Conservation (phyloP, 2,329 filamentous ascomycete species). For the Aspergillus pseudotamarii region DNA sequence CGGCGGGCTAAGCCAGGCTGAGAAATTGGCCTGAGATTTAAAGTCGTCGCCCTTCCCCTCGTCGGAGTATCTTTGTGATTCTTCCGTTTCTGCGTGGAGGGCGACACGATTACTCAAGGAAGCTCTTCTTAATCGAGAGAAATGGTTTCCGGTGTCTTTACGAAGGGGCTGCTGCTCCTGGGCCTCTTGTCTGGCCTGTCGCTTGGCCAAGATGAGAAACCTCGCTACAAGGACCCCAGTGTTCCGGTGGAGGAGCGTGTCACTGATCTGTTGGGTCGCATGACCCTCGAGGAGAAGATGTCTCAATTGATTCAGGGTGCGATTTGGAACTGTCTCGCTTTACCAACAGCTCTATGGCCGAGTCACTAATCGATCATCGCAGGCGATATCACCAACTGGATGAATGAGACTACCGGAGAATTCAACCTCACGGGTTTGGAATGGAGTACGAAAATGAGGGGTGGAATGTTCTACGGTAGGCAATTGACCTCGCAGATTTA, state of each 20-base stretch:
- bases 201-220: conserved; percentile 21
- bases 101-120: not conserved
- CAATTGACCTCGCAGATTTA: not conserved
- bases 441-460: conserved; percentile 66
- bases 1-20: not conserved
- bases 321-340: not conserved
- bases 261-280: conserved; percentile 67
- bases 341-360: not conserved
- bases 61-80: not conserved
- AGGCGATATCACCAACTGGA: conserved; percentile 73
- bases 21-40: not conserved
- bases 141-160: conserved; percentile 22
- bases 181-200: conserved; percentile 25
- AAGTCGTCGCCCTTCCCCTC: not conserved
- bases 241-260: conserved; percentile 67
- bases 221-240: conserved; percentile 63
- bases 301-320: conserved; percentile 65
- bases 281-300: conserved; percentile 75
- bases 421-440: conserved; percentile 69
- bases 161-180: conserved; percentile 30
- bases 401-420: conserved; percentile 67
- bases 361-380: not conserved
- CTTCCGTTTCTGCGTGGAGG: not conserved
- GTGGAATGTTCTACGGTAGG: conserved; percentile 66
- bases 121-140: not conserved